These are phyloP conservation scores for Crucibulum laeve DNA, from an alignment of 768 basidiomycete species.

Conservation along the genomic window DNA sequence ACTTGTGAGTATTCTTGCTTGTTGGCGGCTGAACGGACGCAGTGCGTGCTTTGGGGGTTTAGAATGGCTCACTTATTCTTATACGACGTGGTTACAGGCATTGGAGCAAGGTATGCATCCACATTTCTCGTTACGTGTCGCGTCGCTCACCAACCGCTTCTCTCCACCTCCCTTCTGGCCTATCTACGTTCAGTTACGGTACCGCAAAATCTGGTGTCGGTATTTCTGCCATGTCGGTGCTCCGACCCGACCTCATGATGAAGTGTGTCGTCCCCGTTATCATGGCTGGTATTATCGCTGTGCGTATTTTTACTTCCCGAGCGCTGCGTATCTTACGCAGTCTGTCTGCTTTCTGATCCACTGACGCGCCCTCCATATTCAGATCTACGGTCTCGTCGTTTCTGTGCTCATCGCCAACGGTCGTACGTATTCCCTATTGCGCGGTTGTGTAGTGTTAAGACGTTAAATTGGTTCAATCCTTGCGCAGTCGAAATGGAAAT, in stretches of 20 bases:
- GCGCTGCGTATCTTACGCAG: conserved; percentile 2
- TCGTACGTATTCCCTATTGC: conserved; percentile 51
- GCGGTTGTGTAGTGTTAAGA: not conserved
- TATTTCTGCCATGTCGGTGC: conserved; percentile 96
- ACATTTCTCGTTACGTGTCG: conserved; percentile 6
- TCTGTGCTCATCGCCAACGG: conserved; percentile 92
- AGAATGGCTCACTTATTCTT: conserved; percentile 5
- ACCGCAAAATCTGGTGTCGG: conserved; percentile 99
- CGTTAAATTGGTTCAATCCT: not conserved
- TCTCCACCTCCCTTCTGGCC: conserved; percentile 6
- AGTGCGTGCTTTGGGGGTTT: not conserved
- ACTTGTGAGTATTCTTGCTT: conserved; percentile 64
- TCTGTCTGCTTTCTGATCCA: not conserved
- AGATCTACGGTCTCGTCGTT: conserved; percentile 98
- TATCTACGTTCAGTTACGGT: conserved; percentile 67
- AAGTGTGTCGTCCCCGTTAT: conserved; percentile 96
- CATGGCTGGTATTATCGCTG: conserved; percentile 99
- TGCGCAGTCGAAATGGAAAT: conserved; percentile 65
- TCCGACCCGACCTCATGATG: conserved; percentile 97
- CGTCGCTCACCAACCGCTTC: conserved; percentile 8
- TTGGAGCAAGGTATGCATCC: conserved; percentile 72
- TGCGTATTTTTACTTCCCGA: conserved; percentile 24
- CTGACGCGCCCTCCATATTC: conserved; percentile 1
- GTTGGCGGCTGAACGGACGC: not conserved
- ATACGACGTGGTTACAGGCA: conserved; percentile 42